Percentiles rank a stretch among this genome's conserved stretches.
phyloP scores from a whole-genome alignment of 2,329 filamentous ascomycete genomes.

The Pseudogymnoascus verrucosus region DNA sequence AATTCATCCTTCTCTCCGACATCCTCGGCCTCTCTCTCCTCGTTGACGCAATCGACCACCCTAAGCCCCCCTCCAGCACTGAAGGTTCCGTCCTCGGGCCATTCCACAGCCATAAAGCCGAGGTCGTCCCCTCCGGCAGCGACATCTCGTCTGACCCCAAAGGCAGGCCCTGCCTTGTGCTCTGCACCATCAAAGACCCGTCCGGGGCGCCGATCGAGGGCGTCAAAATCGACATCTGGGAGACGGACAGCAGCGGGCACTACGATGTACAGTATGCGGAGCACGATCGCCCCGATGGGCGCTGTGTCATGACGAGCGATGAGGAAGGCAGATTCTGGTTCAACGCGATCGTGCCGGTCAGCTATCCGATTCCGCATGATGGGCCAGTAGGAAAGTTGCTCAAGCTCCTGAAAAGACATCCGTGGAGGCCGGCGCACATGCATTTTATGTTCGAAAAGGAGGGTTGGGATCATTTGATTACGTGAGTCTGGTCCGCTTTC shows the following conservation, averaged over 20 bases:
- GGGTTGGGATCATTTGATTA: constrained; percentile 73
- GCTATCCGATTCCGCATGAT: constrained; percentile 78
- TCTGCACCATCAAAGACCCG: constrained; percentile 65
- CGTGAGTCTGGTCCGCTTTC: constrained; percentile 45
- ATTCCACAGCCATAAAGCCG: constrained; percentile 75
- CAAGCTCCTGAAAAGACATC: constrained; percentile 59
- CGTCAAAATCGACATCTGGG: constrained; percentile 76
- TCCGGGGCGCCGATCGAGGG: constrained; percentile 52
- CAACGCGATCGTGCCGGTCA: constrained; percentile 73
- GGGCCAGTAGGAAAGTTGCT: constrained; percentile 73
- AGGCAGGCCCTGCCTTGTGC: constrained; percentile 61
- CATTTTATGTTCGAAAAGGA: constrained; percentile 84
- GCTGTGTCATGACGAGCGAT: constrained; percentile 63
- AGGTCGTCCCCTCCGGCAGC: constrained; percentile 46
- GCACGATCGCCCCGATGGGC: constrained; percentile 57
- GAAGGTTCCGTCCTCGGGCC: constrained; percentile 76
- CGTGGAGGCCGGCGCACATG: constrained; percentile 69
- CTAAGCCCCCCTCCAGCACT: constrained; percentile 61
- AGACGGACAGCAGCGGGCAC: constrained; percentile 70
- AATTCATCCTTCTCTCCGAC: constrained; percentile 78
- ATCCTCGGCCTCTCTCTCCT: constrained; percentile 71
- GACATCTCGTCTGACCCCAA: constrained; percentile 60
- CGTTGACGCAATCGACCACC: constrained; percentile 76
- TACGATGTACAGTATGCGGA: constrained; percentile 74
- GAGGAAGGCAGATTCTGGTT: constrained; percentile 74